Percentiles rank a stretch among this genome's conserved stretches.
Evolutionary conservation across 129 eudicot genomes (phyloP).

Genomic region (Glebionis coronaria): DNA sequence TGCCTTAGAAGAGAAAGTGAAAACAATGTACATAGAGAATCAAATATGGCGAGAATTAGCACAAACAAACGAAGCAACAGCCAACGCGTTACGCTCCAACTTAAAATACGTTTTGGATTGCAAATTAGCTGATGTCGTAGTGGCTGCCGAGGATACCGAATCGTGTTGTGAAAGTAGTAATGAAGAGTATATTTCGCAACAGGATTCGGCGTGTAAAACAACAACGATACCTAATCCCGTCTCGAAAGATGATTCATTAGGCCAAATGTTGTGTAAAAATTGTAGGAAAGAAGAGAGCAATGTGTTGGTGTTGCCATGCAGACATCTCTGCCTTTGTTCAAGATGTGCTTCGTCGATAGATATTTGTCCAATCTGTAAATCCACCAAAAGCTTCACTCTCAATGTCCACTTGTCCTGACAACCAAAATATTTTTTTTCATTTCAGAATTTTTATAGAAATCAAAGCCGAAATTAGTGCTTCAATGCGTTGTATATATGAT

Average conservation of each 20-base stretch:
- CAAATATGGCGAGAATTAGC: constrained; percentile 78
- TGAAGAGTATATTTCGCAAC: constrained; percentile 1
- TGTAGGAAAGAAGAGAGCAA: constrained; percentile 62
- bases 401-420: constrained; percentile 55
- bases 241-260: too few relatives aligned
- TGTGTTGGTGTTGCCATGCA: constrained; percentile 73
- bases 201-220: too few relatives aligned
- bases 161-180: constrained; percentile 69
- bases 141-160: constrained; percentile 39
- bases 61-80: constrained; percentile 75
- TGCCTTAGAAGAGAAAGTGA: constrained; percentile 53
- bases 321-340: constrained; percentile 71
- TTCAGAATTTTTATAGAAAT: too few relatives aligned
- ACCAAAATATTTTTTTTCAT: background rate
- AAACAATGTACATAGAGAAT: constrained; percentile 50
- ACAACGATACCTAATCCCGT: too few relatives aligned
- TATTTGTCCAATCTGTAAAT: constrained; percentile 62
- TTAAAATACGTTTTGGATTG: constrained; percentile 55
- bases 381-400: constrained; percentile 47
- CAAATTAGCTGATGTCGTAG: constrained; percentile 8
- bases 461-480: background rate
- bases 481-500: background rate
- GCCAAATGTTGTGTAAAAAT: constrained; percentile 39
- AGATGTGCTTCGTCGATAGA: constrained; percentile 49
- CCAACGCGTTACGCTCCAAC: constrained; percentile 50